Percentiles rank a stretch among this genome's conserved stretches.
Evolutionary conservation across 768 basidiomycete genomes (phyloP).

Genomic region (Candolleomyces aberdarensis): DNA sequence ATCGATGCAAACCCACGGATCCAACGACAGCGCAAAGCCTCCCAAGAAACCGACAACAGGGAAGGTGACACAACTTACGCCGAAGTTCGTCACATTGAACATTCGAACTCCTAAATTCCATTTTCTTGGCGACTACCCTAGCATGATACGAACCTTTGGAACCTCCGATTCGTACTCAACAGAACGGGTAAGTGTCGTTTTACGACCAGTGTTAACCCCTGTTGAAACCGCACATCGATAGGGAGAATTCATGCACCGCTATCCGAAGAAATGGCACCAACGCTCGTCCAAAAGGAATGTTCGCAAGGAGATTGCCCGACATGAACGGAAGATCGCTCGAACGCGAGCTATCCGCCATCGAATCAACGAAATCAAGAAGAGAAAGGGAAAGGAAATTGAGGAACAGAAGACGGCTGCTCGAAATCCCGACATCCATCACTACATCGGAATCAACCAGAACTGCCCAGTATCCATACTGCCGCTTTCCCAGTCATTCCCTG

Average conservation of each 20-base stretch:
- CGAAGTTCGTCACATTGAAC: not conserved
- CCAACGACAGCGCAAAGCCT: not conserved
- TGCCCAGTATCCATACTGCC: not conserved
- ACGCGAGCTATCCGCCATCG: not conserved
- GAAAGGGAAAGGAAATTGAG: not conserved
- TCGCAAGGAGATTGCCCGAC: not conserved
- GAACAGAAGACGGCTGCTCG: not conserved
- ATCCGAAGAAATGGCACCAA: not conserved
- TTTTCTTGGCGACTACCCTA: conserved; percentile 4
- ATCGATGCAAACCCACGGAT: too few relatives aligned
- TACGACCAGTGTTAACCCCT: too few relatives aligned
- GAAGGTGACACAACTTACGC: not conserved
- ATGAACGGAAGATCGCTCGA: not conserved
- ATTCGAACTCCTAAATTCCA: conserved; percentile 3
- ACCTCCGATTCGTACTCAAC: conserved; percentile 12
- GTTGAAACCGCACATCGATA: not conserved
- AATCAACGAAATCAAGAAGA: not conserved
- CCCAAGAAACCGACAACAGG: too few relatives aligned
- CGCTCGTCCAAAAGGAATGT: not conserved
- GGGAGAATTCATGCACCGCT: not conserved
- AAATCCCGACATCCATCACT: not conserved
- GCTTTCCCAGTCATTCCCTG: not conserved
- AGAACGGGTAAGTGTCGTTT: conserved; percentile 22
- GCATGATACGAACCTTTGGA: conserved; percentile 1
- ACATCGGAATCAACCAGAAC: not conserved